Base-by-base conservation (phyloP, 345 rosid species). In the Boechera divaricarpa region DNA sequence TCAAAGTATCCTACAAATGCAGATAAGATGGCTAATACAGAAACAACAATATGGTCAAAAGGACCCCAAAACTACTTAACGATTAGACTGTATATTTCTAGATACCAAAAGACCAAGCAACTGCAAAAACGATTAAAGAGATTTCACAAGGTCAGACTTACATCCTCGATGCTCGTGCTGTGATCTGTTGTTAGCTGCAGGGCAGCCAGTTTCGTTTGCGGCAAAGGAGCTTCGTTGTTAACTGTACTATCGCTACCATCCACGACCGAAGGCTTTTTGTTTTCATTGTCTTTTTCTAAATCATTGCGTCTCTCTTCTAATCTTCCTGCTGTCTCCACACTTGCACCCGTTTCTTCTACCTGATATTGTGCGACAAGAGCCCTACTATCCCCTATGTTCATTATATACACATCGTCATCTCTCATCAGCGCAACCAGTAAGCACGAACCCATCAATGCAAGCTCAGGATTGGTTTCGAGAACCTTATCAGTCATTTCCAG, bases 381-480 rank as follows among this genome's bases (percentile, higher is more conserved):
- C 76, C 99, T 87, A 74, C 99, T 92, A 83, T 94, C 99, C 73
- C 99, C 98, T 73, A 94, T 88, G 79, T 94, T 92, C 99, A 94
- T 94, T 74, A 90, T 92, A 77, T 92, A 94, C 33, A 90, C 98
- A 79, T 94, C 99, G 72, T 90, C 99, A 60, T 90, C 98, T 76
- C 98, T 88, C 99, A 94, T 94, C 81, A 94, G 69, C 24, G 82
- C 98, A 65, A 89, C 99, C 80, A 94, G 82, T 77, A 94, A 84
- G 74, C 99, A 94, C 0, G 97, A 94, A 45, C 99, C 99, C 99
- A 94, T 94, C 79, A 94, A 84, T 15, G 98, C 99, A 63, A 94
- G 86, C 88, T 94, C 99, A 0, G 98, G 98, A 83, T 94, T 90
- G 24, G 88, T 80, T 57, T 83, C 89, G 21, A 94, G 87, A 71